Evolutionary conservation across 371 early-diverging fungal species (phyloP), one percentile per base, ranked within the genome.

Genomic region (Gilbertella persicaria): DNA sequence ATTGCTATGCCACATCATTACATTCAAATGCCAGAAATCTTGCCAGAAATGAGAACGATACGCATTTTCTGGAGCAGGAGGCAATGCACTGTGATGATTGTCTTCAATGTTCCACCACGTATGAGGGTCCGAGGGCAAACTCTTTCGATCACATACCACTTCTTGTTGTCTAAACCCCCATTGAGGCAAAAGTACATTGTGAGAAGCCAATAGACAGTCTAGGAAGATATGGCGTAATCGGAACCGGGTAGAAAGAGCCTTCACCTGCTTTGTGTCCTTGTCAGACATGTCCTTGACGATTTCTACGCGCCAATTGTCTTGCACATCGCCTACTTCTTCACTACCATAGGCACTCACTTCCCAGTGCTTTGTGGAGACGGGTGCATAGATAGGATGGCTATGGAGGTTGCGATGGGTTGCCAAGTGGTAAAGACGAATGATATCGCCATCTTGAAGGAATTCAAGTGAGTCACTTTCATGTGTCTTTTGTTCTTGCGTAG

Each of bases 91-190:
- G 57, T 97, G 90, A 62, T 66, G 63, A 65, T 99, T 96, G 57
- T 81, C 78, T 76, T 99, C 99, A 47, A 99, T 70, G 74, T 97
- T 99, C 99, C 99, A 99, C 64, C 92, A 79, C 21, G 90, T 80
- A 45, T 71, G 63, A 19, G 80, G 68, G 45, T 78, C 74, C 8
- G 64, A 55, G 17, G 84, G 71, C 16, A 78, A 69, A 42, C 82
- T 71, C 25, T 83, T 74, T 39, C 85, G 72, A 52, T 91, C 87
- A 72, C 99, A 99, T 2, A 79, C 71, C 0, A 99, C 92, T 60
- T 99, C 99, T 10, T 86, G 79, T 70, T 99, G 99, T 52, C 87
- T 86, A 79, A 93, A 97, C 4, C 99, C 99, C 99, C 99, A 99
- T 54, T 92, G 84, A 6, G 99, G 99, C 41, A 98, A 81, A 16